Percentiles rank a stretch among this genome's conserved stretches.
Evolutionary conservation across 768 basidiomycete genomes (phyloP).

Genomic region (Hericium rajendrae): DNA sequence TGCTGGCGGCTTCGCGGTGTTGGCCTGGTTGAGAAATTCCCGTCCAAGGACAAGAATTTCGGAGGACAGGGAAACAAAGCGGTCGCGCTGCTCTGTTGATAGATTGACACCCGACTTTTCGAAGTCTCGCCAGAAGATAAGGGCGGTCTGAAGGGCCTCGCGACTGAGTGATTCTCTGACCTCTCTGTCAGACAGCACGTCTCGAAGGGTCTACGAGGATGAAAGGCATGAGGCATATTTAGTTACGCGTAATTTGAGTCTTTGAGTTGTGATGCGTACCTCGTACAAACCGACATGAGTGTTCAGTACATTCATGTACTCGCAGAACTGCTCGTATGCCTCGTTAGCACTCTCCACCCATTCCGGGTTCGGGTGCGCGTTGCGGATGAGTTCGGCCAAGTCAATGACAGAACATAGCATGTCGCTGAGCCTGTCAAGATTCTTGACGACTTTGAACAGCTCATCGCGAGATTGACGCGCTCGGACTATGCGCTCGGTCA

Average conservation of each 20-base stretch:
- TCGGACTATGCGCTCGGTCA: constrained; percentile 76
- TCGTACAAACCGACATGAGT: constrained; percentile 86
- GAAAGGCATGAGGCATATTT: not conserved
- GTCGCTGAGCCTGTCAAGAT: constrained; percentile 93
- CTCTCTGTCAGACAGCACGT: constrained; percentile 56
- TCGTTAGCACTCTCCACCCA: constrained; percentile 83
- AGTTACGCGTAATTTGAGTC: too few relatives aligned
- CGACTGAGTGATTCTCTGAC: constrained; percentile 57
- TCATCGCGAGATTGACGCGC: constrained; percentile 67
- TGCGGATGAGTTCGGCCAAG: constrained; percentile 86
- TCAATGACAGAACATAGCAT: constrained; percentile 94
- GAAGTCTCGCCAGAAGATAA: constrained; percentile 95
- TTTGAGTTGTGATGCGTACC: constrained; percentile 36
- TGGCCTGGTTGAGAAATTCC: constrained; percentile 66
- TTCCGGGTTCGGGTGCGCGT: constrained; percentile 77
- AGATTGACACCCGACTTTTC: constrained; percentile 94
- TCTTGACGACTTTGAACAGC: constrained; percentile 83
- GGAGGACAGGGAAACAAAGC: constrained; percentile 84
- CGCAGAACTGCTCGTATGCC: constrained; percentile 86
- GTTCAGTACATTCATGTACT: constrained; percentile 96
- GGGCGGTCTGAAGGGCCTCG: constrained; percentile 79
- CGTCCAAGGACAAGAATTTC: constrained; percentile 84
- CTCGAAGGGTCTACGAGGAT: constrained; percentile 51
- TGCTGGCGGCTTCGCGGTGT: constrained; percentile 53
- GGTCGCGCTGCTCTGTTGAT: constrained; percentile 62